These are phyloP conservation scores for Pseudogymnoascus sp. DNA, from an alignment of 2,329 filamentous ascomycete species.

Conservation along the genomic window DNA sequence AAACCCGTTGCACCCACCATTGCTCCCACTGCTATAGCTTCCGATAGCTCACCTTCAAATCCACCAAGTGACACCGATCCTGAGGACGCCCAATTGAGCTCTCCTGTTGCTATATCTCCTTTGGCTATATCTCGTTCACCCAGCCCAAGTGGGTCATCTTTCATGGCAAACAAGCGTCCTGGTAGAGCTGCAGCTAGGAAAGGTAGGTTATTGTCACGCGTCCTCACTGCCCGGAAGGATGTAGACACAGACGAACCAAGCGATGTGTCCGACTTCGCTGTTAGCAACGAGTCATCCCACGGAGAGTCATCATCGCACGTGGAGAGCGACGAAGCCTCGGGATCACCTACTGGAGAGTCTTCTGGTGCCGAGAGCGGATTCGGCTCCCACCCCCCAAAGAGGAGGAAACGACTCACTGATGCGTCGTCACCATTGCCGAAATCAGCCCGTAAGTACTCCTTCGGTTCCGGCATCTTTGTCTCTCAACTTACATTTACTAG, in stretches of 20 bases:
- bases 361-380: neutral
- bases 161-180: neutral
- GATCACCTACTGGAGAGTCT: neutral
- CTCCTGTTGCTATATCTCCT: neutral
- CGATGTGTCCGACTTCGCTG: neutral
- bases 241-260: neutral
- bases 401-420: neutral
- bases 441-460: neutral
- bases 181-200: neutral
- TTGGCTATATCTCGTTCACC: neutral
- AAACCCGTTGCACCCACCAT: neutral
- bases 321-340: neutral
- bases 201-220: slow-evolving; percentile 1
- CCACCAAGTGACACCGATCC: neutral
- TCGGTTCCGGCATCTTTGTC: neutral
- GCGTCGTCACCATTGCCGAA: neutral
- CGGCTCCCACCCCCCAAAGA: neutral
- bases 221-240: neutral
- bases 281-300: neutral
- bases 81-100: neutral
- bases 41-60: neutral
- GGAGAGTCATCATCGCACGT: neutral
- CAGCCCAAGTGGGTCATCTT: neutral
- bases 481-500: neutral
- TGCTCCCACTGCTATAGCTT: neutral